phyloP scores from a whole-genome alignment of 495 filamentous ascomycete species.

The Xylaria flabelliformis region DNA sequence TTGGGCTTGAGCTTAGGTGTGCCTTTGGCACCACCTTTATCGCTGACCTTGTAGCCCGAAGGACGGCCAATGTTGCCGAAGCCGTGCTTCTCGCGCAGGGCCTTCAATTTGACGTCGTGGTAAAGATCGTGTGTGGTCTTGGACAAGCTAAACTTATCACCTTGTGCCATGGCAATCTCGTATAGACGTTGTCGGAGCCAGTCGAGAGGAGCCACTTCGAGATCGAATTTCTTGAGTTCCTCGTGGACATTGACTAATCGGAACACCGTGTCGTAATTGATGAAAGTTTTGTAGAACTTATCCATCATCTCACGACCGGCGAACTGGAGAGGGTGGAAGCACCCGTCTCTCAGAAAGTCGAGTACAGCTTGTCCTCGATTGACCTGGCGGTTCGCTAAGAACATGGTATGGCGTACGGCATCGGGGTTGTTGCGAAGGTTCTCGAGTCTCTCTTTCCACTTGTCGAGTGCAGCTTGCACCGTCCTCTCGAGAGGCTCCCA shows the following conservation, averaged over 20 bases:
- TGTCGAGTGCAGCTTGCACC: conserved; percentile 41
- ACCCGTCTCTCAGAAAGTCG: conserved; percentile 48
- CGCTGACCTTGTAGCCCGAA: conserved; percentile 44
- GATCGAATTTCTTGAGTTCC: conserved; percentile 53
- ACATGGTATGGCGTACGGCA: conserved; percentile 47
- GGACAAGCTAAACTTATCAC: conserved; percentile 50
- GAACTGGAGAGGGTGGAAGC: conserved; percentile 58
- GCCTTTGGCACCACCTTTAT: conserved; percentile 32
- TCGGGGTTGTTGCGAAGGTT: conserved; percentile 31
- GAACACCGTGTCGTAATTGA: conserved; percentile 56
- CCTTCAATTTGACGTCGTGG: conserved; percentile 50
- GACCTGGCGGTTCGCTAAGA: conserved; percentile 52
- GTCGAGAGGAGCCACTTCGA: conserved; percentile 52
- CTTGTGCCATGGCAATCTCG: conserved; percentile 44
- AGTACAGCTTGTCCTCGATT: conserved; percentile 53
- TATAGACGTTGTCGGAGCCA: conserved; percentile 57
- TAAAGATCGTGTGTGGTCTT: conserved; percentile 50
- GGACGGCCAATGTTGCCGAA: conserved; percentile 56
- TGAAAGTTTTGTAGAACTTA: conserved; percentile 43
- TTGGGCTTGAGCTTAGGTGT: conserved; percentile 35
- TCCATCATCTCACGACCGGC: conserved; percentile 50
- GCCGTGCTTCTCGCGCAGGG: conserved; percentile 50
- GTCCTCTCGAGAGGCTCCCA: conserved; percentile 47
- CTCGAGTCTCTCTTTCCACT: conserved; percentile 49
- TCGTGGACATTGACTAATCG: conserved; percentile 53